phyloP scores from a whole-genome alignment of 2,329 filamentous ascomycete species.

The Trichoderma asperellum region DNA sequence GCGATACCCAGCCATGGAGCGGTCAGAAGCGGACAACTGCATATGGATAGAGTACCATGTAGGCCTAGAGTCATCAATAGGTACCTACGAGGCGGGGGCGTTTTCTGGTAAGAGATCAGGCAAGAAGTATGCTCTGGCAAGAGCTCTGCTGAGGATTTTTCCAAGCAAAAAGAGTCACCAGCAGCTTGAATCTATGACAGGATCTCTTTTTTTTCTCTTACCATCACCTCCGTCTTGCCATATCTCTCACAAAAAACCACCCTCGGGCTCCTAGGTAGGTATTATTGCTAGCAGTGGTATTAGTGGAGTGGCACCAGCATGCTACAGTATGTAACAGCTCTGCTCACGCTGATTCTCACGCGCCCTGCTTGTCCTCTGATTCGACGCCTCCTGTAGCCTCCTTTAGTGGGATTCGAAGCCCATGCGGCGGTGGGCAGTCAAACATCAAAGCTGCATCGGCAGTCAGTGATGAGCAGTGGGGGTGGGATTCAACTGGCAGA shows the following conservation, averaged over 20 bases:
- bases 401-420: conserved; percentile 5
- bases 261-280: too few species aligned
- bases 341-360: background rate
- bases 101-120: too few species aligned
- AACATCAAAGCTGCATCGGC: background rate
- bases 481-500: background rate
- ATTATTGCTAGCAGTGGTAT: background rate
- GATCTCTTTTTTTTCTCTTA: too few species aligned
- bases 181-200: too few species aligned
- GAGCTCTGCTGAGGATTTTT: too few species aligned
- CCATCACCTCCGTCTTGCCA: too few species aligned
- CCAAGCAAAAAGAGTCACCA: too few species aligned
- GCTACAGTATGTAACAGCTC: background rate
- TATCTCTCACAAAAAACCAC: too few species aligned
- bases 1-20: background rate
- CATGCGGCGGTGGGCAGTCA: background rate
- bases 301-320: background rate
- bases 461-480: conserved; percentile 20
- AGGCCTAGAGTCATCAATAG: too few species aligned
- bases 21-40: conserved; percentile 21
- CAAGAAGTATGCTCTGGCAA: too few species aligned
- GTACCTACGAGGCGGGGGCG: too few species aligned
- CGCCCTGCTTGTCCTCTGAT: background rate
- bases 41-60: conserved; percentile 3
- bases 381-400: background rate